Evolutionary conservation across 768 basidiomycete genomes (phyloP).

Genomic region (Saitozyma sp.): DNA sequence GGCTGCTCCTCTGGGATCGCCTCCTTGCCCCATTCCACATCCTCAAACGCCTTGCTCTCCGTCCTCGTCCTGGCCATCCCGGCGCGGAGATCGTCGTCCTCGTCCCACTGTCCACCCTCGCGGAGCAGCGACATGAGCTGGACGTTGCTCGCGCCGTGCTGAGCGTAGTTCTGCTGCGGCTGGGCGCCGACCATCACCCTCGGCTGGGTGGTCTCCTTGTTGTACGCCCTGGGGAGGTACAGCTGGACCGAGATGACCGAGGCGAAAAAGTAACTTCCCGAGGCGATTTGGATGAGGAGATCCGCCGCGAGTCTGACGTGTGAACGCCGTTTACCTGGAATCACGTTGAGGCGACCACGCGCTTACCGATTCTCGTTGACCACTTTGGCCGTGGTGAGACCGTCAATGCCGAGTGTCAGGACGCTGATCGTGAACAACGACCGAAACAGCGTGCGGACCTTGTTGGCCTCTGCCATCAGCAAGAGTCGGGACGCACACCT

Average conservation of each 20-base stretch:
- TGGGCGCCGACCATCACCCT: slow-evolving; percentile 30
- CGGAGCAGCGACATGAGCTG: slow-evolving; percentile 37
- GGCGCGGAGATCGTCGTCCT: slow-evolving; percentile 22
- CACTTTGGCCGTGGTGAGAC: slow-evolving; percentile 17
- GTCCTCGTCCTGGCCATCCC: background rate
- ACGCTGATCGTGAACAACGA: slow-evolving; percentile 18
- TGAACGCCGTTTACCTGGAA: background rate
- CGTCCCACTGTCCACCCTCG: slow-evolving; percentile 43
- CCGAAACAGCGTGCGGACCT: slow-evolving; percentile 37
- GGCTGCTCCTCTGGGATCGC: background rate
- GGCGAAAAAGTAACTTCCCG: slow-evolving; percentile 27
- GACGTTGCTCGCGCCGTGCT: slow-evolving; percentile 19
- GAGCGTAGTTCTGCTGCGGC: background rate
- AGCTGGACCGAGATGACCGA: slow-evolving; percentile 28
- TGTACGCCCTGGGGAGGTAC: slow-evolving; percentile 24
- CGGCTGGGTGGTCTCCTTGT: slow-evolving; percentile 8
- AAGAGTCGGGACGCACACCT: background rate
- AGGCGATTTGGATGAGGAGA: slow-evolving; percentile 18
- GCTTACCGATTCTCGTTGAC: slow-evolving; percentile 25
- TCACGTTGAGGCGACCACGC: background rate
- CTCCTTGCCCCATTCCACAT: background rate
- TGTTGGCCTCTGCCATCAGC: slow-evolving; percentile 28
- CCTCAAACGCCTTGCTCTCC: background rate
- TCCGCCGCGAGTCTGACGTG: slow-evolving; percentile 10
- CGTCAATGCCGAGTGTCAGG: slow-evolving; percentile 31